Conservation (phyloP, 75 land plant genomes). For the Pinus taeda region DNA sequence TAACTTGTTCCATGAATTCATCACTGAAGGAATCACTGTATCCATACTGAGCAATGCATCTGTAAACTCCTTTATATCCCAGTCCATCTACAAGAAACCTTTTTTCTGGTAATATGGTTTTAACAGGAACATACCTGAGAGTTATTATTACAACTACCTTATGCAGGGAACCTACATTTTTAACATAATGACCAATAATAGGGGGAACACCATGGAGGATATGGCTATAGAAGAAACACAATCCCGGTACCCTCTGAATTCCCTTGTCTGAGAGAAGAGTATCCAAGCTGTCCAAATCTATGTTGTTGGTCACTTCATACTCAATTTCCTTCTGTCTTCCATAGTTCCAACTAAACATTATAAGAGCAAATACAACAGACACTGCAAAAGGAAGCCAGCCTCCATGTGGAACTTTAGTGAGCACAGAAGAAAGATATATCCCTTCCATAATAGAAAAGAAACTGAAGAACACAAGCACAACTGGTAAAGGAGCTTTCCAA, state of each 20-base stretch:
- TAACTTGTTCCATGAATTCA: constrained; percentile 13
- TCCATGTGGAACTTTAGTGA: constrained; percentile 51
- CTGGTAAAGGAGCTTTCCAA: constrained; percentile 30
- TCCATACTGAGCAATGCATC: constrained; percentile 62
- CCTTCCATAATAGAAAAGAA: constrained; percentile 37
- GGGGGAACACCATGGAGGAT: constrained; percentile 51
- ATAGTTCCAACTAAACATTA: constrained; percentile 44
- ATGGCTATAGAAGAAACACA: constrained; percentile 51
- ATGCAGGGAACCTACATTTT: constrained; percentile 38
- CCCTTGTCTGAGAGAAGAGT: constrained; percentile 3
- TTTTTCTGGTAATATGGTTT: constrained; percentile 40
- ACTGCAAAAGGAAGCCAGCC: constrained; percentile 61
- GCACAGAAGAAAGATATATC: constrained; percentile 35
- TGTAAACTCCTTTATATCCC: constrained; percentile 43
- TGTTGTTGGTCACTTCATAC: constrained; percentile 31
- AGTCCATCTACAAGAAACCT: constrained; percentile 38
- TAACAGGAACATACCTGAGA: constrained; percentile 39
- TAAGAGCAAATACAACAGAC: constrained; percentile 23
- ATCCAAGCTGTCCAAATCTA: constrained; percentile 15
- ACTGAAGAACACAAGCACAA: constrained; percentile 22
- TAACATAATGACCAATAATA: constrained; percentile 39
- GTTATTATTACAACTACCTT: constrained; percentile 37
- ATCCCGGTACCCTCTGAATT: constrained; percentile 36
- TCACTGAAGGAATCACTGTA: constrained; percentile 36
- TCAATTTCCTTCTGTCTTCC: constrained; percentile 44